These are phyloP conservation scores for Rhizopus sp. DNA, from an alignment of 371 early-diverging fungal species.

Conservation along the genomic window DNA sequence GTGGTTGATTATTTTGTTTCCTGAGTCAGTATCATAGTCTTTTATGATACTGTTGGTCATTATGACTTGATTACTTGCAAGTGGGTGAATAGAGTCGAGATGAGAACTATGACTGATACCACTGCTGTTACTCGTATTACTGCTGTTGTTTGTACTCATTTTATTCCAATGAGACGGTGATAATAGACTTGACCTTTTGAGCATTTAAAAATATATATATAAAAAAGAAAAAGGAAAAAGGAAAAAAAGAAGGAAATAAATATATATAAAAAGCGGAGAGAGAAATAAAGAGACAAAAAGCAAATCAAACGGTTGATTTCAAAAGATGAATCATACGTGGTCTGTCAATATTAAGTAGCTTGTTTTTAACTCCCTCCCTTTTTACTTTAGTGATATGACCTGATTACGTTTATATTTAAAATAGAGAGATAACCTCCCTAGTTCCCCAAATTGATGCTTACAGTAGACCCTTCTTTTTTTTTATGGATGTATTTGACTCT, in stretches of 20 bases:
- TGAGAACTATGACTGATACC: background rate
- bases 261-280: conserved; percentile 4
- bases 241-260: conserved; percentile 12
- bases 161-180: background rate
- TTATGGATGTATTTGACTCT: too few species aligned
- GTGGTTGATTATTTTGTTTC: conserved; percentile 92
- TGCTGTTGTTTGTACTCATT: background rate
- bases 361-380: too few species aligned
- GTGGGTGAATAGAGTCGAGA: background rate
- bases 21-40: conserved; percentile 81
- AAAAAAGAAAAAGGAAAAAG: conserved; percentile 7
- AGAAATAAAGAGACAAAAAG: background rate
- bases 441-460: too few species aligned
- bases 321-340: background rate
- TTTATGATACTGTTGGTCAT: conserved; percentile 63
- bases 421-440: too few species aligned
- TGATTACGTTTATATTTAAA: too few species aligned
- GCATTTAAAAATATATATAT: conserved; percentile 3
- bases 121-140: background rate
- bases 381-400: too few species aligned
- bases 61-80: conserved; percentile 17
- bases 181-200: background rate
- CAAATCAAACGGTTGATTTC: conserved; percentile 8
- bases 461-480: too few species aligned
- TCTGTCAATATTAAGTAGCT: too few species aligned